A percentile compares a stretch with the other conserved stretches of the same genome.
Conservation (phyloP, 371 early-diverging fungal species). For the Fennellomyces sp. region DNA sequence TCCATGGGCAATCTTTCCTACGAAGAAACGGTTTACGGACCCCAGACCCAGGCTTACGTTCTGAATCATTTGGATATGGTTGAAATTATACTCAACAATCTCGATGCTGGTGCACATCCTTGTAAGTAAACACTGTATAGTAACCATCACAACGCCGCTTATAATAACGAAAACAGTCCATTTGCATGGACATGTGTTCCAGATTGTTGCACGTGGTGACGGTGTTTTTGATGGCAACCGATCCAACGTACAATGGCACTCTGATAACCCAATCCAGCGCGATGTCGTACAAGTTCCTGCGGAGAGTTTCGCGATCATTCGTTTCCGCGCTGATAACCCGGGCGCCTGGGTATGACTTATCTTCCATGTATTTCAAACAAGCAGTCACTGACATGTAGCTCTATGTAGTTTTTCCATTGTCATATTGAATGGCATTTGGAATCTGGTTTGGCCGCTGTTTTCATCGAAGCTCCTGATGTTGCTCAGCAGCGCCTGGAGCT, state of each 20-base stretch:
- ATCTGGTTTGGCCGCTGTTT: constrained; percentile 54
- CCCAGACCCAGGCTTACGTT: constrained; percentile 53
- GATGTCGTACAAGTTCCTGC: constrained; percentile 58
- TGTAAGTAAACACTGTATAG: constrained; percentile 25
- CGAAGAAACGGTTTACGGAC: constrained; percentile 65
- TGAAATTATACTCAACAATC: constrained; percentile 66
- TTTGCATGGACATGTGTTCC: constrained; percentile 68
- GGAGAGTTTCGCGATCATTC: constrained; percentile 49
- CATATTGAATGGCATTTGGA: constrained; percentile 79
- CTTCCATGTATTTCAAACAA: no score
- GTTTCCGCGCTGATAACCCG: constrained; percentile 68
- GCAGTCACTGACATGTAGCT: no score
- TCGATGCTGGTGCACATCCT: constrained; percentile 44
- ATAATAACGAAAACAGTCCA: constrained; percentile 31
- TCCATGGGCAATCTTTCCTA: constrained; percentile 59
- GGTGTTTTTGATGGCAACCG: constrained; percentile 48
- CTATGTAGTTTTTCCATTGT: constrained; percentile 64
- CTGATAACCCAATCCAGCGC: constrained; percentile 65
- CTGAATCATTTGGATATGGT: constrained; percentile 54
- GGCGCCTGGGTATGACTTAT: constrained; percentile 16
- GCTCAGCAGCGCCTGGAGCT: constrained; percentile 42
- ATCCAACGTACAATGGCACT: constrained; percentile 27
- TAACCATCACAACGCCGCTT: constrained; percentile 6
- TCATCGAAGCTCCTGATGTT: constrained; percentile 70
- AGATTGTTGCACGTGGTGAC: constrained; percentile 54